Conservation (phyloP, 768 basidiomycete species). For the Galerina marginata region DNA sequence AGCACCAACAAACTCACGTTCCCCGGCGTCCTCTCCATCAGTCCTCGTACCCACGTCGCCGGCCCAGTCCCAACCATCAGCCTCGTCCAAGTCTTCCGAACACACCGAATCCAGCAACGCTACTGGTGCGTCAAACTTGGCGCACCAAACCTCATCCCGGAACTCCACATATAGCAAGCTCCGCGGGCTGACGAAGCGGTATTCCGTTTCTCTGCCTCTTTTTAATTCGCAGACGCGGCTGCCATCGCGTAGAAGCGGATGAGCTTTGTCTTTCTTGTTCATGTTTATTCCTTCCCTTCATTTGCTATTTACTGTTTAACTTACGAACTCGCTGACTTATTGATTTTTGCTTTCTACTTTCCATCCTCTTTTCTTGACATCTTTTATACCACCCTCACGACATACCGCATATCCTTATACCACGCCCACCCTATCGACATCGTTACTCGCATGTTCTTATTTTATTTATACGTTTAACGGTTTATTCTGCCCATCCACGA, state of each 20-base stretch:
- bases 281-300: constrained; percentile 7
- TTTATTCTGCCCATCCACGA: neutral
- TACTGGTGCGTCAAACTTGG: neutral
- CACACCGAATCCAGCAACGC: neutral
- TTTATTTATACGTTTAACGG: too few species aligned
- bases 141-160: constrained; percentile 10
- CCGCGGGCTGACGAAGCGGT: constrained; percentile 53
- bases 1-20: too few species aligned
- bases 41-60: constrained; percentile 2
- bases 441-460: neutral
- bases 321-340: neutral
- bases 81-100: constrained; percentile 9
- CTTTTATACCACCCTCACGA: constrained; percentile 1
- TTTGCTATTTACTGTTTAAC: neutral
- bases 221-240: constrained; percentile 29
- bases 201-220: constrained; percentile 51
- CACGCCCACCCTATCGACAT: constrained; percentile 1
- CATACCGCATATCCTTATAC: constrained; percentile 6
- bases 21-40: neutral
- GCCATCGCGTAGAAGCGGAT: constrained; percentile 19
- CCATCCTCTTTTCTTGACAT: neutral
- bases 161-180: constrained; percentile 43
- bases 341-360: neutral
- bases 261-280: constrained; percentile 13
- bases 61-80: neutral